Conservation (phyloP, 176 grass and related monocot species). For the Pontederia crassipes region DNA sequence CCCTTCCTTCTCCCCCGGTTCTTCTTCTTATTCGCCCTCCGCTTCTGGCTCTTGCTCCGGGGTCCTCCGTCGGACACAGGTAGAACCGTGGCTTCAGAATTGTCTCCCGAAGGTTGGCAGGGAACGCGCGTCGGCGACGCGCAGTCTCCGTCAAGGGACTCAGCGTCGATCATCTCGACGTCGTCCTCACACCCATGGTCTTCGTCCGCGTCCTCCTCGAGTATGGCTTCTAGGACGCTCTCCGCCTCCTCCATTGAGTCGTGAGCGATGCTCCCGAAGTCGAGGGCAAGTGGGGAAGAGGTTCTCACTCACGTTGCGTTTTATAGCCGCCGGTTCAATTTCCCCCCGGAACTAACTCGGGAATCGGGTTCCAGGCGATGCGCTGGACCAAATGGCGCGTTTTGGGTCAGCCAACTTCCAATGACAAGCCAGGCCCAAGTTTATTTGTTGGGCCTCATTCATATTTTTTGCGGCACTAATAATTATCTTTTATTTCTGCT, state of each 20-base stretch:
- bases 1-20: constrained; percentile 36
- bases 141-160: constrained; percentile 20
- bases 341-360: no score
- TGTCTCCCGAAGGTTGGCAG: background rate
- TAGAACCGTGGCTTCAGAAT: background rate
- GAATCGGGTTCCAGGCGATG: no score
- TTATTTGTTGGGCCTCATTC: no score
- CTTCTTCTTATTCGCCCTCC: constrained; percentile 16
- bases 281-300: no score
- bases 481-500: no score
- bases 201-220: constrained; percentile 12
- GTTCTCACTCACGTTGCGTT: no score
- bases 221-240: constrained; percentile 6
- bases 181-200: constrained; percentile 25
- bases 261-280: no score
- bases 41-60: constrained; percentile 9
- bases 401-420: no score
- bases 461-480: no score
- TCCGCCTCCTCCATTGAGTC: constrained; percentile 2
- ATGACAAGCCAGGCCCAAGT: no score
- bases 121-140: constrained; percentile 5
- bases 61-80: background rate
- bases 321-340: no score
- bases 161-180: constrained; percentile 8
- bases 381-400: no score